Base-by-base conservation (phyloP, 192 early-diverging fungal genomes). In the Entrophospora sp. region DNA sequence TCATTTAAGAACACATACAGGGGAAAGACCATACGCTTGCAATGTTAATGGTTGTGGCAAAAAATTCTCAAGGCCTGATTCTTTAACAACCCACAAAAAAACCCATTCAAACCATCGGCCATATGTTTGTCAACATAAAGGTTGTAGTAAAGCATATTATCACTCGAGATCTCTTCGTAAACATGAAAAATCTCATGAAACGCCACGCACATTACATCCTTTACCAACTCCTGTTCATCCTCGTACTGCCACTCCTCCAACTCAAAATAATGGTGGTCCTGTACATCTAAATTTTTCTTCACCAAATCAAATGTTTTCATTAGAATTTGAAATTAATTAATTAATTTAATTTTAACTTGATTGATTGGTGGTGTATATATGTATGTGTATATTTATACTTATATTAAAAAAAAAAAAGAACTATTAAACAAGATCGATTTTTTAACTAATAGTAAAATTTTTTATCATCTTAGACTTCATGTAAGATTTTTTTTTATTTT, bases 1-100 rank as follows among this genome's bases (percentile, higher is more conserved):
- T 57, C 87, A 89, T 56, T 64, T 87, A 64, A 79, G 87, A 20
- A 86, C 81, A 0, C 87, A 89, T 62, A 89, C 87, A 2, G 87
- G 87, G n/a, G 87, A 89, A 77, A 76, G 81, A 27, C 87, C 87
- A 12, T 89, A 81, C 74, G 75, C 73, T 57, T 89, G 87, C 55
- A 73, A 75, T 37, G 74, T 79, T 2, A 73, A 77, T 27, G 83
- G 78, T 10, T 78, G 77, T 24, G 73, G 75, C 13, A 78, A 78
- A 46, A 75, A 73, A 31, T 78, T 78, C 35, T 78, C 77, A 24
- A 61, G 77, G 36, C 77, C 77, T 28, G 77, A 78, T 58, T 78
- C 77, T 16, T 43, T 76, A n/a, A 75, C 66, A 31, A 78, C 72
- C 12, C 78, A 81, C 25, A 79, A 75, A 69, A 89, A 79, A 67